phyloP scores from a whole-genome alignment of 352 stramenopile genomes.

The Blastocystis sp. region DNA sequence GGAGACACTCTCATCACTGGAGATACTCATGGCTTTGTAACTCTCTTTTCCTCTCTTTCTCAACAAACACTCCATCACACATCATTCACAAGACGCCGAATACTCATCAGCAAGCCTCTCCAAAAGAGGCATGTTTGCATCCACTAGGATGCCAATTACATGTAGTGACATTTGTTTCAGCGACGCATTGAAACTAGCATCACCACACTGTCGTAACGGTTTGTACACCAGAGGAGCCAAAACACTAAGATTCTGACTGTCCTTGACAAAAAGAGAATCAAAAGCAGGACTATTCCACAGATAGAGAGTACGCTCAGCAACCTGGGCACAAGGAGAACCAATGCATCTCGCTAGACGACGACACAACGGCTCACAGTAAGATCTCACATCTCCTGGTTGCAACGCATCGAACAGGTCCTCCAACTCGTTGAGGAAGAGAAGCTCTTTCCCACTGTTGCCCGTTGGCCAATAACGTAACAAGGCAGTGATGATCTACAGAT shows the following conservation, averaged over 20 bases:
- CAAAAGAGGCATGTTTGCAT: background rate
- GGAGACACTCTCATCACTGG: background rate
- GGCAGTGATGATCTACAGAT: conserved; percentile 67
- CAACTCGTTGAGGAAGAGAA: conserved; percentile 94
- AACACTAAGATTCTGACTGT: background rate
- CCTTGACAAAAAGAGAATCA: conserved; percentile 64
- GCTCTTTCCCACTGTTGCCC: conserved; percentile 72
- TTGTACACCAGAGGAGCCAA: background rate
- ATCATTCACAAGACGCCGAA: background rate
- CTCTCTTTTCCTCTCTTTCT: background rate
- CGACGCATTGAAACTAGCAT: background rate
- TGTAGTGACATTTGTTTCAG: background rate
- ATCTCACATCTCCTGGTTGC: conserved; percentile 75
- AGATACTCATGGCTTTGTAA: background rate
- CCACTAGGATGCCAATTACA: conserved; percentile 11
- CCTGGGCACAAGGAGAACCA: conserved; percentile 70
- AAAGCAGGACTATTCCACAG: conserved; percentile 98
- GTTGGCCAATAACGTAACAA: conserved; percentile 71
- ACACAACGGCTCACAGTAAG: conserved; percentile 57
- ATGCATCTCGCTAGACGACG: conserved; percentile 70
- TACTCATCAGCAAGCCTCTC: background rate
- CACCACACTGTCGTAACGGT: background rate
- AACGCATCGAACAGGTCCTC: conserved; percentile 96
- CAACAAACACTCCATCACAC: background rate
- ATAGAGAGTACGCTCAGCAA: conserved; percentile 91